These are phyloP conservation scores for Amylostereum areolatum DNA, from an alignment of 1,284 basidiomycete species.

Conservation along the genomic window DNA sequence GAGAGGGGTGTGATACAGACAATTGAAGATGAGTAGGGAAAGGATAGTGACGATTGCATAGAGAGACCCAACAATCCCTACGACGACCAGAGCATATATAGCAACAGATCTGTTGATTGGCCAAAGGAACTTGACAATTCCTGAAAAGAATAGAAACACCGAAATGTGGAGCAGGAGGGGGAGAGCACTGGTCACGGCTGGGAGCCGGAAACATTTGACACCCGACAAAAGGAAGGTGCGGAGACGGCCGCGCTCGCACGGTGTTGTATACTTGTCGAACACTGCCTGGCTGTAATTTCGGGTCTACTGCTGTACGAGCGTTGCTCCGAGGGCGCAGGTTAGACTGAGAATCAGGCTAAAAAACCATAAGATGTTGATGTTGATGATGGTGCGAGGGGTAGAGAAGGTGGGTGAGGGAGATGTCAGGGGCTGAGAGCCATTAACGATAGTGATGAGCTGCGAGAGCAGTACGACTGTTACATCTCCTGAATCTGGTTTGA, in stretches of 20 bases:
- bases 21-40: no score
- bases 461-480: no score
- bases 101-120: constrained; percentile 14
- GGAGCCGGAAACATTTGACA: not conserved
- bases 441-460: no score
- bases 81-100: constrained; percentile 11
- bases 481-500: no score
- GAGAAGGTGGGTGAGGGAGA: not conserved
- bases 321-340: not conserved
- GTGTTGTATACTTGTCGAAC: not conserved
- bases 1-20: no score
- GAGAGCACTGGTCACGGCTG: constrained; percentile 11
- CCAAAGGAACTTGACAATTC: constrained; percentile 18
- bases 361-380: not conserved
- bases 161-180: constrained; percentile 18
- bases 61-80: constrained; percentile 9
- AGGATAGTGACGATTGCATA: no score
- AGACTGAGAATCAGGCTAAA: not conserved
- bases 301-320: not conserved
- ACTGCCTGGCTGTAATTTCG: not conserved
- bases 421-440: no score
- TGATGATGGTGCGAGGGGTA: not conserved
- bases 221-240: not conserved
- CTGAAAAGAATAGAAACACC: constrained; percentile 18
- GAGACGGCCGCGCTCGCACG: not conserved